A percentile compares a stretch with the other conserved stretches of the same genome.
These are phyloP conservation scores for Boeremia exigua DNA, from an alignment of 2,329 filamentous ascomycete species.

Conservation along the genomic window DNA sequence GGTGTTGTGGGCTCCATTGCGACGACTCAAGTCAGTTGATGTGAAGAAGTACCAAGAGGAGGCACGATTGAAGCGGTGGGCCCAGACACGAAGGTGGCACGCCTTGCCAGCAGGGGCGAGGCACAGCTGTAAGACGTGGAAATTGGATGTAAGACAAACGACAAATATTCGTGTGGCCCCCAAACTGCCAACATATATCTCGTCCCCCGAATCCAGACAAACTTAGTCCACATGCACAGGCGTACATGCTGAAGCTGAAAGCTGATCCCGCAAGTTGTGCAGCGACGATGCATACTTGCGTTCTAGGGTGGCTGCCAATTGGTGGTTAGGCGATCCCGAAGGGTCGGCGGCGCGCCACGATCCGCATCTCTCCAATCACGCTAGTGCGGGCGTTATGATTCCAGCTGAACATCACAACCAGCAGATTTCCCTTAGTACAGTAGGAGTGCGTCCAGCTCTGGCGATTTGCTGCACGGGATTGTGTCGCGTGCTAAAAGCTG, in stretches of 20 bases:
- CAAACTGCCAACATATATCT: constrained; percentile 1
- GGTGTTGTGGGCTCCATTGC: constrained; percentile 3
- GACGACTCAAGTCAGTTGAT: neutral
- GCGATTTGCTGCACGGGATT: constrained; percentile 3
- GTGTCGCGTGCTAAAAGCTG: constrained; percentile 1
- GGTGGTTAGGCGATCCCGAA: constrained; percentile 6
- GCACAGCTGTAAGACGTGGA: constrained; percentile 12
- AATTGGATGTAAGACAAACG: constrained; percentile 11
- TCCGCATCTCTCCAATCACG: constrained; percentile 3
- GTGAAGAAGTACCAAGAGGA: neutral
- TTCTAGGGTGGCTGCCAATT: constrained; percentile 1
- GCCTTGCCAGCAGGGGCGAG: constrained; percentile 8
- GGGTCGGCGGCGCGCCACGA: constrained; percentile 10
- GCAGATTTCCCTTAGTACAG: neutral
- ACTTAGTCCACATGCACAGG: neutral
- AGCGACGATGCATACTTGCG: neutral
- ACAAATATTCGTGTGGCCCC: constrained; percentile 1
- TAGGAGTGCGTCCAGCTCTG: constrained; percentile 1
- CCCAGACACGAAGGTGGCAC: neutral
- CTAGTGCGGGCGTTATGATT: neutral
- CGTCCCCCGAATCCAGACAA: neutral
- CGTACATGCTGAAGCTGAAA: constrained; percentile 11
- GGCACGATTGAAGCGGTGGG: neutral
- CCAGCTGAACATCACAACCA: constrained; percentile 3
- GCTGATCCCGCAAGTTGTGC: neutral